These are phyloP conservation scores for Phialophora tarda DNA, from an alignment of 2,329 filamentous ascomycete genomes.

Conservation along the genomic window DNA sequence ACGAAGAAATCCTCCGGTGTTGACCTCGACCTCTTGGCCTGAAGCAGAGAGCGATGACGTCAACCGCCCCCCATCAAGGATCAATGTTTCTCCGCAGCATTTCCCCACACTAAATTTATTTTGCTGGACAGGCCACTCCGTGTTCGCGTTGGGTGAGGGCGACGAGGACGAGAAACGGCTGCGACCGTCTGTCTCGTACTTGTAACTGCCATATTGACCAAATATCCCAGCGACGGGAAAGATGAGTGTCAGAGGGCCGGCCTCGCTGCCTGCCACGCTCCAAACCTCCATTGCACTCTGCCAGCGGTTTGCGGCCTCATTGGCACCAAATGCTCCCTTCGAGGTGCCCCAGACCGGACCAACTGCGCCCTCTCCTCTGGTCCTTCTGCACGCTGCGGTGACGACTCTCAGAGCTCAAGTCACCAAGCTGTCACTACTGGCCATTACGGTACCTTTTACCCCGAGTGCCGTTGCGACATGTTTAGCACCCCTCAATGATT, in stretches of 20 bases:
- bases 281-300: constrained; percentile 33
- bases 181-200: not conserved
- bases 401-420: constrained; percentile 78
- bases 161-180: too few relatives aligned
- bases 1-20: not conserved
- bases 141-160: not conserved
- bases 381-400: constrained; percentile 73
- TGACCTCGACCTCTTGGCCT: not conserved
- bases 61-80: not conserved
- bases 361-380: constrained; percentile 55
- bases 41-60: not conserved
- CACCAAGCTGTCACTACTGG: constrained; percentile 84
- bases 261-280: constrained; percentile 30
- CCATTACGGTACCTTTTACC: constrained; percentile 86
- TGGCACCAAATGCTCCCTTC: constrained; percentile 26
- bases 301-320: constrained; percentile 32
- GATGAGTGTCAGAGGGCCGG: not conserved
- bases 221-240: too few relatives aligned
- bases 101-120: constrained; percentile 1
- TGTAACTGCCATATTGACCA: not conserved
- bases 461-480: constrained; percentile 74
- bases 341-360: constrained; percentile 20
- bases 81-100: not conserved
- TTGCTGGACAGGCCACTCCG: not conserved
- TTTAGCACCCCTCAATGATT: constrained; percentile 72